Base-by-base conservation (phyloP, 164 flowering plant species). In the Annona cherimola region DNA sequence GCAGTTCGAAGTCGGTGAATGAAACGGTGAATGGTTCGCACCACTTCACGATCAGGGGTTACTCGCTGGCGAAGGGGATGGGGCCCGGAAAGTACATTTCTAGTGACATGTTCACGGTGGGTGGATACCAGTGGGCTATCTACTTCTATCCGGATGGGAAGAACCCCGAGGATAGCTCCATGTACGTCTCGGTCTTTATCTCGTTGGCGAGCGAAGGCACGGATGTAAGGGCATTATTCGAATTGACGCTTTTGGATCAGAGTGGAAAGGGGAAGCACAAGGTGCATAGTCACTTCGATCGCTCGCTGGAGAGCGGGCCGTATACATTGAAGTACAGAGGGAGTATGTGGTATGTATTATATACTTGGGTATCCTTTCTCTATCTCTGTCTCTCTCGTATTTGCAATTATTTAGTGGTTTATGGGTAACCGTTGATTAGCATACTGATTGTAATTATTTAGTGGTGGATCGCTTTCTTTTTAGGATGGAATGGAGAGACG, bases 111-210 rank as follows among this genome's bases (percentile, higher is more conserved):
- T 93, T 93, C 76, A 82, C 78, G 4, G 91, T 93, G 0, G 98
- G 96, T 1, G 98, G 98, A 2, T 89, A 86, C 71, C 90, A 89
- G 50, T 93, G 98, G 98, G 96, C 98, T 42, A 81, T 93, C 69
- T 93, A 93, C 79, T 93, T 90, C 61, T 93, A 93, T 66, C 98
- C 98, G 0, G 98, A 93, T 67, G 98, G 98, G 2, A 93, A 93
- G 77, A 90, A 89, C 76, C 85, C 86, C 0, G 98, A 93, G 81
- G 98, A 93, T 61, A 84, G 69, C 65, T 83, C 94, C 2, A 67
- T 73, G 74, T 90, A 92, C 54, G 95, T 92, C 4, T 90, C 95
- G 35, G 90, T 88, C 2, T 92, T 92, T 62, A 89, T 92, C 5
- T 93, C 95, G 18, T 69, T 92, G 69, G 97, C 94, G 4, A 88